These are phyloP conservation scores for Penicillium longicatenatum DNA, from an alignment of 495 filamentous ascomycete species.

Conservation along the genomic window DNA sequence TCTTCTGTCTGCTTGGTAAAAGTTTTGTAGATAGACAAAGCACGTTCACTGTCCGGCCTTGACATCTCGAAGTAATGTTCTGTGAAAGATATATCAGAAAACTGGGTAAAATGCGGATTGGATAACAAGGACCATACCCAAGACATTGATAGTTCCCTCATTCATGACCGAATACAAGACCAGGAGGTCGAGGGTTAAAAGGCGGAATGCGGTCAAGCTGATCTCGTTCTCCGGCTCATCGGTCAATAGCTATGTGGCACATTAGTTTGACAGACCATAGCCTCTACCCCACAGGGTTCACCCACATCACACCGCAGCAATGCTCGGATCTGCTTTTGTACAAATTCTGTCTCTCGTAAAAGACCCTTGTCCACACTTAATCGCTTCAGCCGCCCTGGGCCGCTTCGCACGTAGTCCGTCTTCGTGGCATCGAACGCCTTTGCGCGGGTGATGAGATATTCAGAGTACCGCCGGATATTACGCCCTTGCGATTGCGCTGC, in stretches of 20 bases:
- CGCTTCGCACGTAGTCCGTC: conserved; percentile 85
- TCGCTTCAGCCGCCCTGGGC: conserved; percentile 79
- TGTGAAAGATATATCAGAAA: conserved; percentile 38
- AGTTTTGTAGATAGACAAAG: conserved; percentile 87
- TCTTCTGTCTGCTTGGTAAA: conserved; percentile 92
- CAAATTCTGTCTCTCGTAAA: conserved; percentile 85
- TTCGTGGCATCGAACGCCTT: conserved; percentile 79
- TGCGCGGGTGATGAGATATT: conserved; percentile 82
- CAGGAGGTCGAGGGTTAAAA: conserved; percentile 88
- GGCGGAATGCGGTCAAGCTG: conserved; percentile 89
- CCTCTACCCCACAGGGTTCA: conserved; percentile 11
- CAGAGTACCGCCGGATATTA: conserved; percentile 90
- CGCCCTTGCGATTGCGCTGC: conserved; percentile 89
- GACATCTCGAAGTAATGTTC: conserved; percentile 99
- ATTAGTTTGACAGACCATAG: conserved; percentile 25
- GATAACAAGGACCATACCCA: conserved; percentile 61
- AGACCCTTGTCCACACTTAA: conserved; percentile 91
- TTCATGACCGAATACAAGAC: conserved; percentile 94
- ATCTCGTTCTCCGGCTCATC: conserved; percentile 96
- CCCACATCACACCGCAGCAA: conserved; percentile 88
- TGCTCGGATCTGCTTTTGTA: conserved; percentile 85
- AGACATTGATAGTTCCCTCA: conserved; percentile 95
- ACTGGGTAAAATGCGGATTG: not conserved
- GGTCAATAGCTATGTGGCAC: conserved; percentile 68
- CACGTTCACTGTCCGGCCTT: conserved; percentile 85